Base-by-base conservation (phyloP, 1,139 yeast species). In the Zygosaccharomyces sapae region DNA sequence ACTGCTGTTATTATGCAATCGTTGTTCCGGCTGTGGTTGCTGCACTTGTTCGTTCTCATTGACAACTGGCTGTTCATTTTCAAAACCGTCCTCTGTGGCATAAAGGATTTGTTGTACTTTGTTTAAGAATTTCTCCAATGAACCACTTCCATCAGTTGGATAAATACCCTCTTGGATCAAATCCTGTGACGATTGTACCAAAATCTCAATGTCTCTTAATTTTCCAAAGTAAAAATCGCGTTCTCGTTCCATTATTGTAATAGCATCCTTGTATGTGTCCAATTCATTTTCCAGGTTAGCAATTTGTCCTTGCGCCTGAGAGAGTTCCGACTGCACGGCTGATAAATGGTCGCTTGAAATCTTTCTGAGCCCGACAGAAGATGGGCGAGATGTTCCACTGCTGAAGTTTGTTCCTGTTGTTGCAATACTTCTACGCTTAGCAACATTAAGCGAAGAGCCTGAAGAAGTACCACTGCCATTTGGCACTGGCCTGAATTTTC, bases 141-240 rank as follows among this genome's bases (percentile, higher is more conserved):
- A 68, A 16, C 34, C 41, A 27, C 59, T 59, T 4, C 55, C 53
- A 27, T 56, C 63, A 29, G 59, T 61, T 12, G 65, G 67, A 45
- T 67, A 69, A 9, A 63, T 66, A 33, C 70, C 67, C 43, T 65
- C 71, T 37, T 69, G 72, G 33, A 76, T 58, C 40, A 72, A 63
- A 45, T 80, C 86, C 47, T 76, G 76, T 12, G 85, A 76, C 31
- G 81, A 76, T 61, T 85, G 89, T 18, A 85, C 78, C 45, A 90
- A 69, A 30, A 88, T 80, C 67, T 92, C 98, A 51, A 92, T 86
- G 51, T 86, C 95, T 52, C 96, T 77, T 46, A 92, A 73, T 68
- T 92, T 92, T 59, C 85, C 83, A 68, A 87, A 92, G 67, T 92
- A 92, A 60, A 92, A 89, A 62, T 87, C 86, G 51, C 97, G 78